phyloP scores from a whole-genome alignment of 495 filamentous ascomycete genomes.

The Trichoderma gamsii region DNA sequence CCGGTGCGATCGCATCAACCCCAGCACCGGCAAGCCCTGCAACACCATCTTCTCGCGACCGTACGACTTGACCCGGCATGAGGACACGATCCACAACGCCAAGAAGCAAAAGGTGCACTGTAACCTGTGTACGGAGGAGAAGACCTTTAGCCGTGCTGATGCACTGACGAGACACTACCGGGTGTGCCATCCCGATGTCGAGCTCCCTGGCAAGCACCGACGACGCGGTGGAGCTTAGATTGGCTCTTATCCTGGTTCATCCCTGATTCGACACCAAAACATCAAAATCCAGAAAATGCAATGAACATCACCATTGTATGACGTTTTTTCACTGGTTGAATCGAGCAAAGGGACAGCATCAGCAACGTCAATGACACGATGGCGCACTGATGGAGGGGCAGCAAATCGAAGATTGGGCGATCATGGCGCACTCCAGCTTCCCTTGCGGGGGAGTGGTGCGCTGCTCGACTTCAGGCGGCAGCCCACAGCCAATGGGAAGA shows the following conservation, averaged over 20 bases:
- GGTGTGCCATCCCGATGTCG: slow-evolving; percentile 80
- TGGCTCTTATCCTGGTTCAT: not conserved
- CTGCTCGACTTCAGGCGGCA: not conserved
- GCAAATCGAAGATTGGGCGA: slow-evolving; percentile 12
- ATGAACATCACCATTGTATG: not conserved
- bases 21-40: slow-evolving; percentile 92
- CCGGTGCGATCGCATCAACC: slow-evolving; percentile 86
- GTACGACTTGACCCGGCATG: slow-evolving; percentile 94
- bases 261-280: not conserved
- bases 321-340: not conserved
- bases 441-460: not conserved
- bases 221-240: slow-evolving; percentile 26
- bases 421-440: not conserved
- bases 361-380: slow-evolving; percentile 8
- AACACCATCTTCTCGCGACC: slow-evolving; percentile 94
- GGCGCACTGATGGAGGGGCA: not conserved
- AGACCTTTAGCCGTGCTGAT: slow-evolving; percentile 91
- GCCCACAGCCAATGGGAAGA: not conserved
- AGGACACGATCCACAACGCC: slow-evolving; percentile 95
- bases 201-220: slow-evolving; percentile 65
- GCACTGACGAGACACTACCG: slow-evolving; percentile 87
- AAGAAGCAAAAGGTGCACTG: slow-evolving; percentile 95
- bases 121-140: slow-evolving; percentile 91
- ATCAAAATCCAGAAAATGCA: not conserved
- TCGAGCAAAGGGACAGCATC: not conserved